A percentile compares a stretch with the other conserved stretches of the same genome.
Evolutionary conservation across 192 early-diverging fungal genomes (phyloP).

Genomic region (Coemansia sp.): DNA sequence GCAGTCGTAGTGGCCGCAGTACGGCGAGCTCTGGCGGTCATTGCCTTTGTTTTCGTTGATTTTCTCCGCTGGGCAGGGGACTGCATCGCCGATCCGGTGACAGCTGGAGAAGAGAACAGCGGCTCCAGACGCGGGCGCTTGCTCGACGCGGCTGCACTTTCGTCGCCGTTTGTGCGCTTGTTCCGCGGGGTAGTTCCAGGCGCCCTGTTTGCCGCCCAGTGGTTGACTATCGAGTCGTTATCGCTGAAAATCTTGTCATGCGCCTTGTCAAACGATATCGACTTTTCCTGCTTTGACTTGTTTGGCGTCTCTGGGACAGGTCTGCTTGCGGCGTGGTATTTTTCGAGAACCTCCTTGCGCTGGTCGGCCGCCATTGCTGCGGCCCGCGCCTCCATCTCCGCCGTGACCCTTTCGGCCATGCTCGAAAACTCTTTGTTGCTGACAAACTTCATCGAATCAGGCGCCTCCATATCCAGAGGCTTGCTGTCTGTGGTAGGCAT

Average conservation of each 20-base stretch:
- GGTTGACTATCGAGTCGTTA: conserved; percentile 43
- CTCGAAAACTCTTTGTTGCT: conserved; percentile 12
- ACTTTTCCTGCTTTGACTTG: conserved; percentile 10
- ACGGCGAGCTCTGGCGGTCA: conserved; percentile 18
- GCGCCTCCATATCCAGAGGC: conserved; percentile 14
- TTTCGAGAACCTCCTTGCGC: conserved; percentile 18
- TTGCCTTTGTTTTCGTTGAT: conserved; percentile 19
- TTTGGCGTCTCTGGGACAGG: conserved; percentile 14
- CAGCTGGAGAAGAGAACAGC: conserved; percentile 26
- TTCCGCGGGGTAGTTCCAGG: conserved; percentile 26
- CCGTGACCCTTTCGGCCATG: conserved; percentile 22
- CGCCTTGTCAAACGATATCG: conserved; percentile 27
- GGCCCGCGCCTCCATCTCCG: conserved; percentile 32
- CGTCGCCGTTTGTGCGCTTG: conserved; percentile 29
- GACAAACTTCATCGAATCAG: conserved; percentile 8
- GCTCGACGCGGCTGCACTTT: conserved; percentile 6
- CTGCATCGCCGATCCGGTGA: conserved; percentile 6
- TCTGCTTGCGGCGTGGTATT: conserved; percentile 7
- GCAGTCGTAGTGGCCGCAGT: not conserved
- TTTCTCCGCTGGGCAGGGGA: conserved; percentile 9
- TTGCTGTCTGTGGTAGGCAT: conserved; percentile 3
- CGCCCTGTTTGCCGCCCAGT: conserved; percentile 41
- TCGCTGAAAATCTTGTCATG: conserved; percentile 38
- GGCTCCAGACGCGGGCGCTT: conserved; percentile 42
- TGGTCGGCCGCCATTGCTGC: conserved; percentile 23